Evolutionary conservation across 108 stramenopile genomes (phyloP).

Genomic region (Aurantiochytrium sp.): DNA sequence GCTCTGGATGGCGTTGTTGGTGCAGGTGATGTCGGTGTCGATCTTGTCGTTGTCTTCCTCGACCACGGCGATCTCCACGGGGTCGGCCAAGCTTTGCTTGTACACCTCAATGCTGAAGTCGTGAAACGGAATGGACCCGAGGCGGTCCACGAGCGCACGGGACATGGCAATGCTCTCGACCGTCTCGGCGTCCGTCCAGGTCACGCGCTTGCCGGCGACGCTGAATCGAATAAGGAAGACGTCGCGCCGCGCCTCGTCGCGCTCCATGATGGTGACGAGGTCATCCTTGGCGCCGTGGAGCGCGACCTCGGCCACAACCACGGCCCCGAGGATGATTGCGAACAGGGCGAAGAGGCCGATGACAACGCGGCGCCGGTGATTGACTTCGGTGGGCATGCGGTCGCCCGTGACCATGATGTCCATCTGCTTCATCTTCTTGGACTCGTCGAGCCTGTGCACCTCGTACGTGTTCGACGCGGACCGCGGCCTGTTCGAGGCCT

Average conservation of each 20-base stretch:
- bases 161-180: background rate
- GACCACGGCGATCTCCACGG: background rate
- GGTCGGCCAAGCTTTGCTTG: background rate
- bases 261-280: background rate
- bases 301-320: background rate
- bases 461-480: background rate
- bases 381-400: background rate
- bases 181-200: background rate
- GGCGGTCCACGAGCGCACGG: background rate
- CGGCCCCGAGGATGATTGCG: background rate
- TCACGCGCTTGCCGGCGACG: background rate
- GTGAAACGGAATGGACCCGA: background rate
- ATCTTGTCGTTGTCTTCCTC: slow-evolving; percentile 9
- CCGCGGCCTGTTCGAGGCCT: background rate
- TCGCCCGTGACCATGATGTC: slow-evolving; percentile 1
- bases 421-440: background rate
- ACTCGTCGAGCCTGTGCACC: background rate
- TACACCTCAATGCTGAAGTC: slow-evolving; percentile 7
- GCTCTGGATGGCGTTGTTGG: background rate
- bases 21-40: background rate
- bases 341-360: background rate
- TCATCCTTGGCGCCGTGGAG: background rate
- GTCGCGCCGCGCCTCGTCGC: background rate
- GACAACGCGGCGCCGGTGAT: background rate
- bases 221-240: background rate